phyloP scores from a whole-genome alignment of 805 yeast genomes.

The Myxozyma neglecta region DNA sequence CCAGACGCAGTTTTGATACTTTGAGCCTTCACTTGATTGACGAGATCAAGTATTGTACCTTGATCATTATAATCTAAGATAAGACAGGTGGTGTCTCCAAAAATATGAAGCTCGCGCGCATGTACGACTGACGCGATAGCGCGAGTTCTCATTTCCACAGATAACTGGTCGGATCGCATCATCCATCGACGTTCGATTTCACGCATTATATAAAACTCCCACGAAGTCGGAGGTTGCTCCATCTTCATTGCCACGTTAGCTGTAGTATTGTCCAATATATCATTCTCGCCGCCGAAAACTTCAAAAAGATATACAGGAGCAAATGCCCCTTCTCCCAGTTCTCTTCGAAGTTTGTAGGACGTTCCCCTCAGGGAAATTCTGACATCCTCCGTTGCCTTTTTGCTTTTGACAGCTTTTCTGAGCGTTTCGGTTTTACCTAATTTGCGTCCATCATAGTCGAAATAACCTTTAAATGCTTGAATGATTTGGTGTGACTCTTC shows the following conservation, averaged over 20 bases:
- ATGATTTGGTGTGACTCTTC: slow-evolving; percentile 43
- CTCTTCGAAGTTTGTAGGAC: slow-evolving; percentile 49
- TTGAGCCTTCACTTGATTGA: slow-evolving; percentile 49
- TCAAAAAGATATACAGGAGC: slow-evolving; percentile 69
- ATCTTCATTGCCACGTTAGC: slow-evolving; percentile 66
- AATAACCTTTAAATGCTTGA: slow-evolving; percentile 40
- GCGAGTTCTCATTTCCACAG: slow-evolving; percentile 15
- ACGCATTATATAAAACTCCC: slow-evolving; percentile 78
- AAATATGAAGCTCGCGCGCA: slow-evolving; percentile 55
- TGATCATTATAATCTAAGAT: slow-evolving; percentile 63
- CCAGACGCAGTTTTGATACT: slow-evolving; percentile 12
- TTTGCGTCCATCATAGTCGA: slow-evolving; percentile 37
- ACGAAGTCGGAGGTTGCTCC: slow-evolving; percentile 64
- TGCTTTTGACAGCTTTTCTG: slow-evolving; percentile 6
- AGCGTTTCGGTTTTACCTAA: slow-evolving; percentile 26
- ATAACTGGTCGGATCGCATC: slow-evolving; percentile 16
- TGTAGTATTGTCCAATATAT: slow-evolving; percentile 40
- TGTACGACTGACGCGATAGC: slow-evolving; percentile 48
- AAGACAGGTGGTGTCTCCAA: slow-evolving; percentile 66
- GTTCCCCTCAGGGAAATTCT: slow-evolving; percentile 38
- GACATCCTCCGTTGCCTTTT: slow-evolving; percentile 6
- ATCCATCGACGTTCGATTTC: slow-evolving; percentile 51
- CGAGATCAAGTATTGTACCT: slow-evolving; percentile 72
- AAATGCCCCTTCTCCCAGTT: slow-evolving; percentile 78
- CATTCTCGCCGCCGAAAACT: not conserved